phyloP scores from a whole-genome alignment of 163 green algal species.

The Volvox carteri region DNA sequence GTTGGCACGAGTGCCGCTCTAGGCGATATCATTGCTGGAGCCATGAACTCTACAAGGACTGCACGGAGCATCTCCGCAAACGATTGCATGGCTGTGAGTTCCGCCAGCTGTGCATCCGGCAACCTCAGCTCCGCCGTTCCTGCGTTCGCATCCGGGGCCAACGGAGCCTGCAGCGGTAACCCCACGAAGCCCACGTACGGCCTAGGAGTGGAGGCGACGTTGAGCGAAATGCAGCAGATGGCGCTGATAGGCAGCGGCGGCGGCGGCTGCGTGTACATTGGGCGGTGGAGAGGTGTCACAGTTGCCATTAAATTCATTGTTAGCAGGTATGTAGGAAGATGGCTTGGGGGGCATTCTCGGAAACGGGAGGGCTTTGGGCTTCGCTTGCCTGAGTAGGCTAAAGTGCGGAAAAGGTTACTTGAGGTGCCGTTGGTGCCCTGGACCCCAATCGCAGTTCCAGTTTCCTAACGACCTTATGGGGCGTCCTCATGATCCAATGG shows the following conservation, averaged over 20 bases:
- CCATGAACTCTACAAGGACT: no score
- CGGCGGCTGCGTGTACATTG: constrained; percentile 47
- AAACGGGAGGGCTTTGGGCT: no score
- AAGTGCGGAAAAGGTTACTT: no score
- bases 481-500: no score
- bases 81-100: neutral
- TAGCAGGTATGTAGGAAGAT: constrained; percentile 7
- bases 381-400: no score
- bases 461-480: no score
- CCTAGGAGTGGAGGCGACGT: constrained; percentile 26
- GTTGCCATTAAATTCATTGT: constrained; percentile 53
- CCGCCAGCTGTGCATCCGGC: neutral
- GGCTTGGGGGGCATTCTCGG: no score
- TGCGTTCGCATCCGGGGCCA: neutral
- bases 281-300: constrained; percentile 26
- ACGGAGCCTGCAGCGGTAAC: neutral
- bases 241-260: constrained; percentile 39
- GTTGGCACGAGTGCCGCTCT: no score
- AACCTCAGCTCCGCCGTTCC: neutral
- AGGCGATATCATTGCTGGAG: no score
- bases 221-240: constrained; percentile 52
- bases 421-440: no score
- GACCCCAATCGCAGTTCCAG: no score
- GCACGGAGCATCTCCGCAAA: neutral
- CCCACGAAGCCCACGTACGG: neutral